Base-by-base conservation (phyloP, 257 asterid species). In the Linderniella brevidens region DNA sequence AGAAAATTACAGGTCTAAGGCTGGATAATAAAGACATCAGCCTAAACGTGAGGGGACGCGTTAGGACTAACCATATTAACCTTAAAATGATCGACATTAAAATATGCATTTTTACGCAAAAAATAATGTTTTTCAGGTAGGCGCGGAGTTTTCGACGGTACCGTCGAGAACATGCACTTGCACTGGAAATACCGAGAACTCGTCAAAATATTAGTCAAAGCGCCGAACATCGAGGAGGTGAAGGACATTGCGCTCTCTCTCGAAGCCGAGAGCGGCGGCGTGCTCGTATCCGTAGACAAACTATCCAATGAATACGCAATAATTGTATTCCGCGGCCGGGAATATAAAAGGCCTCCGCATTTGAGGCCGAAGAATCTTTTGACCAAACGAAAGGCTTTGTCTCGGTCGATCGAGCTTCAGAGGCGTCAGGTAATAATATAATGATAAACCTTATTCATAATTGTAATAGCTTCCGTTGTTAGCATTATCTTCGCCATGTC, bases 121-220 rank as follows among this genome's bases (percentile, higher is more conserved):
- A 25, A 25, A 8, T 43, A 8, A 10, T 39, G 43, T 9, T 35
- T 66, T 66, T 54, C 93, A 90, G 96, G 96, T 64, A 69, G 96
- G 69, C 99, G 96, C 49, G 99, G 99, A 58, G 78, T 90, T 57
- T 90, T 90, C 62, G 92, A 72, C 55, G 99, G 99, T 65, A 90
- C 99, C 0, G 93, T 90, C 56, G 99, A 90, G 68, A 90, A 90
- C 72, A 85, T 85, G 99, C 99, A 90, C 70, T 73, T 90, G 64
- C 99, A 90, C 61, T 90, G 96, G 99, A 90, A 90, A 58, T 85
- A 85, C 64, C 70, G 96, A 17, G 96, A 90, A 71, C 54, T 90
- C 71, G 70, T 90, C 41, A 85, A 90, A 69, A 79, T 90, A 64
- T 61, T 85, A 29, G 92, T 90, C 14, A 85, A 90, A 65, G 88